Evolutionary conservation across 257 asterid genomes (phyloP).

Genomic region (Penstemon davidsonii): DNA sequence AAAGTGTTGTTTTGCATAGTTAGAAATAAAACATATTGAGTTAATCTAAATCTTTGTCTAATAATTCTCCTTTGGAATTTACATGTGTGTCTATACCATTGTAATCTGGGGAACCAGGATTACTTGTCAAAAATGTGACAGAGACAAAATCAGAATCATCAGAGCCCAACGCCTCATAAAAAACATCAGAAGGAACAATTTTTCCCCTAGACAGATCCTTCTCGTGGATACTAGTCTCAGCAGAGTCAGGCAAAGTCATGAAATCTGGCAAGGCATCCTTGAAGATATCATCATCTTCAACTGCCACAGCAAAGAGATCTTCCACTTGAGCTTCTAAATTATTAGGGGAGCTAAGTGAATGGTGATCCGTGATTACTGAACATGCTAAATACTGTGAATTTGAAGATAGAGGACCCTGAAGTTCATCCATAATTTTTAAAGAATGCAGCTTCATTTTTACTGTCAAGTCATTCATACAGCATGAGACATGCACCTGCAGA

Average conservation of each 20-base stretch:
- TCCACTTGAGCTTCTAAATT: constrained; percentile 46
- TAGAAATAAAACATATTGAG: constrained; percentile 30
- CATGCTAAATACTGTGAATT: constrained; percentile 77
- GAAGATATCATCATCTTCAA: constrained; percentile 85
- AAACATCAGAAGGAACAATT: constrained; percentile 53
- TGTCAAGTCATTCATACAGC: constrained; percentile 65
- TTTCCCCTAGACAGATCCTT: constrained; percentile 54
- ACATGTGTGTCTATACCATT: constrained; percentile 98
- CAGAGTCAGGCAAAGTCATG: constrained; percentile 58
- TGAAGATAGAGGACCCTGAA: constrained; percentile 67
- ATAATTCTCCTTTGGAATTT: constrained; percentile 28
- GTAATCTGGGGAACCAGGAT: constrained; percentile 78
- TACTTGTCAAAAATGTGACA: constrained; percentile 61
- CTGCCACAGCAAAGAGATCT: constrained; percentile 38
- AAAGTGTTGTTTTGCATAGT: constrained; percentile 25
- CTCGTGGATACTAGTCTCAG: constrained; percentile 57
- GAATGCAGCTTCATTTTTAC: constrained; percentile 92
- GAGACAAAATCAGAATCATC: constrained; percentile 96
- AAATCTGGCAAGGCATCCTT: constrained; percentile 91
- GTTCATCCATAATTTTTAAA: constrained; percentile 84
- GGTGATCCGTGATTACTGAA: constrained; percentile 65
- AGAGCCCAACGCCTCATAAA: constrained; percentile 81
- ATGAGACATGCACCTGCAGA: constrained; percentile 79
- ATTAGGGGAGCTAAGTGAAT: constrained; percentile 42
- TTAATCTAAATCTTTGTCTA: constrained; percentile 8